Conservation (phyloP, 495 filamentous ascomycete genomes). For the Acidiella bohemica region DNA sequence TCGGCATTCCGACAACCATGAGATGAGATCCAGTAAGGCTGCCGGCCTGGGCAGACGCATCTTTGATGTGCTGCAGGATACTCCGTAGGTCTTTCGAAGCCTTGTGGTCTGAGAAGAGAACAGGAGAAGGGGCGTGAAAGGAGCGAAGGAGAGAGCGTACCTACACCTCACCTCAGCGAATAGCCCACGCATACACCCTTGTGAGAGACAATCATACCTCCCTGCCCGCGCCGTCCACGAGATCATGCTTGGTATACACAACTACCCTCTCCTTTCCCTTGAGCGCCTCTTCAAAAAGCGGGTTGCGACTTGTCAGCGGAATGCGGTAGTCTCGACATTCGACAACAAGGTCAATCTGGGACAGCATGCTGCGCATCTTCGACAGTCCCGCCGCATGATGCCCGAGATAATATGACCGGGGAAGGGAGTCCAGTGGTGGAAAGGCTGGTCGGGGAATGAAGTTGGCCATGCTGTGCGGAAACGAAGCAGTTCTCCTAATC, state of each 20-base stretch:
- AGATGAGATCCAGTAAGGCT: constrained; percentile 58
- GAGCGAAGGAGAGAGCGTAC: constrained; percentile 32
- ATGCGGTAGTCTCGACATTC: constrained; percentile 92
- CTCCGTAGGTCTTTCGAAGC: constrained; percentile 36
- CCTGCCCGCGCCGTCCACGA: constrained; percentile 37
- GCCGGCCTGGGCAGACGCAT: constrained; percentile 33
- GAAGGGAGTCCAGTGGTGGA: constrained; percentile 53
- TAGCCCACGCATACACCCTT: too few relatives aligned
- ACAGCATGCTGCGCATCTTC: constrained; percentile 74
- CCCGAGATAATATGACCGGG: constrained; percentile 90
- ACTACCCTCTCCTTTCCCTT: constrained; percentile 49
- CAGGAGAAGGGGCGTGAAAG: constrained; percentile 42
- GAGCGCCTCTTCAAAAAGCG: constrained; percentile 70
- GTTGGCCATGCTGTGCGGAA: constrained; percentile 22
- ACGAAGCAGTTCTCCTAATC: too few relatives aligned
- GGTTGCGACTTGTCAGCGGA: constrained; percentile 78
- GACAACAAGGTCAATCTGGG: constrained; percentile 72
- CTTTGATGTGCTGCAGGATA: constrained; percentile 45
- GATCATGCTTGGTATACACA: constrained; percentile 83
- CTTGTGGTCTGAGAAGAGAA: constrained; percentile 51
- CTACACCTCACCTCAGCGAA: constrained; percentile 7
- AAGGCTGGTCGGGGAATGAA: constrained; percentile 68
- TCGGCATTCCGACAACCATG: constrained; percentile 93
- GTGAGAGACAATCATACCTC: too few relatives aligned
- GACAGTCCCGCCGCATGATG: constrained; percentile 75